Percentiles rank a stretch among this genome's conserved stretches.
phyloP scores from a whole-genome alignment of 768 basidiomycete genomes.

The Lentinula boryana region DNA sequence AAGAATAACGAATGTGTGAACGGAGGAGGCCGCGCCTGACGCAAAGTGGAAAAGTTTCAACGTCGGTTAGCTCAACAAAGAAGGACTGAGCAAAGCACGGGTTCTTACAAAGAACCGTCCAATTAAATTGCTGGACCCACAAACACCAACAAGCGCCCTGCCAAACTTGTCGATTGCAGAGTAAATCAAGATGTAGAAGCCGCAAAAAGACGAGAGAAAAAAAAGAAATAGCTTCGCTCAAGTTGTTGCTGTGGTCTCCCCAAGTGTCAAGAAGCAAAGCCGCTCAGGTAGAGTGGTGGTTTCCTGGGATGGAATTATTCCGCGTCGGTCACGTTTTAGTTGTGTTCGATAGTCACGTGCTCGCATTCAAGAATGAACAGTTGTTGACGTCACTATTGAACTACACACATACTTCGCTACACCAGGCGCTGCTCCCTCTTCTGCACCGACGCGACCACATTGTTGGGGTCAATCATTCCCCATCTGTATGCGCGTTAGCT shows the following conservation, averaged over 20 bases:
- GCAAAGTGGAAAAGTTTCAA: conserved; percentile 8
- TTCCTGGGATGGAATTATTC: not conserved
- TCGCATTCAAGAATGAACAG: not conserved
- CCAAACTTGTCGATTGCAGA: conserved; percentile 20
- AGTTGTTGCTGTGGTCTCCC: not conserved
- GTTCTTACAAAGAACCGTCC: conserved; percentile 34
- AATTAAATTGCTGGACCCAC: conserved; percentile 13
- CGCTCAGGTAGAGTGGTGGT: not conserved
- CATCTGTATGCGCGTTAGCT: conserved; percentile 23
- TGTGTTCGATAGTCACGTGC: not conserved
- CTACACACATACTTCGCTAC: not conserved
- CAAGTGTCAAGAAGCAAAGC: not conserved
- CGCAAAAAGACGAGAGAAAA: conserved; percentile 7
- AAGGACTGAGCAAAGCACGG: conserved; percentile 20
- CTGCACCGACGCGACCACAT: not conserved
- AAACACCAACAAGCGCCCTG: conserved; percentile 19
- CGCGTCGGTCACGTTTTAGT: not conserved
- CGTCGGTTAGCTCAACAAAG: conserved; percentile 2
- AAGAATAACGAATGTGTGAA: conserved; percentile 49
- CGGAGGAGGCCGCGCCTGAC: conserved; percentile 72
- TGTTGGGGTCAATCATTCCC: conserved; percentile 27
- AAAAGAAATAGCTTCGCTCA: not conserved
- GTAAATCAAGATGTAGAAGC: conserved; percentile 4
- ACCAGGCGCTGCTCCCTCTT: not conserved
- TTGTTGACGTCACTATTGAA: not conserved